These are phyloP conservation scores for Tuber calosporum DNA, from an alignment of 495 filamentous ascomycete genomes.

Conservation along the genomic window DNA sequence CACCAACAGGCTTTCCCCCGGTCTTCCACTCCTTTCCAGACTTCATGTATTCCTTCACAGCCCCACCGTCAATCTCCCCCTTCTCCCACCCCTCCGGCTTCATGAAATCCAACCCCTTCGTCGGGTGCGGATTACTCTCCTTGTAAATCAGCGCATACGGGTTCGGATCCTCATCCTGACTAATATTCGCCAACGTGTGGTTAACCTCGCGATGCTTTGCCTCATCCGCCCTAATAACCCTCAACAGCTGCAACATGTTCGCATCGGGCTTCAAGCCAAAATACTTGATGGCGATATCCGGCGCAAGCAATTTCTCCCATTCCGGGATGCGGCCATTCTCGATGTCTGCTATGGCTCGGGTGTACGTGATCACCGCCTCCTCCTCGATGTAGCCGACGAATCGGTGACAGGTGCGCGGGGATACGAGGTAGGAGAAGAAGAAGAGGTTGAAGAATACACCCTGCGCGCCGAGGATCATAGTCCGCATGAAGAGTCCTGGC, in stretches of 20 bases:
- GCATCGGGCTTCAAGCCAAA: constrained; percentile 87
- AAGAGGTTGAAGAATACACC: constrained; percentile 91
- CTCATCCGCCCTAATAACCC: constrained; percentile 89
- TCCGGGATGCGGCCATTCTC: constrained; percentile 73
- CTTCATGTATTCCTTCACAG: constrained; percentile 47
- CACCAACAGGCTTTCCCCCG: not conserved
- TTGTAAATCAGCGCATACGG: constrained; percentile 59
- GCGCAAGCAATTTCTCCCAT: constrained; percentile 70
- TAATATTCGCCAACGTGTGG: constrained; percentile 80
- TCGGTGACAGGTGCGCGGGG: constrained; percentile 82
- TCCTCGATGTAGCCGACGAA: constrained; percentile 97
- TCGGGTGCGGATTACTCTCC: constrained; percentile 55
- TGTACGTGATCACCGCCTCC: constrained; percentile 94
- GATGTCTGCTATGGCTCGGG: constrained; percentile 73
- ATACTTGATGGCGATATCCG: constrained; percentile 77
- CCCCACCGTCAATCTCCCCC: constrained; percentile 52
- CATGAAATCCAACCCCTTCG: constrained; percentile 61
- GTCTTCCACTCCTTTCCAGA: not conserved
- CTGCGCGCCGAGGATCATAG: constrained; percentile 61
- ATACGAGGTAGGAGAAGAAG: constrained; percentile 82
- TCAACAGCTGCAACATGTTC: constrained; percentile 75
- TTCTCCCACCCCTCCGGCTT: constrained; percentile 74
- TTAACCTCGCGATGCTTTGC: constrained; percentile 97
- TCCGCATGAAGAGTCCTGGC: constrained; percentile 66
- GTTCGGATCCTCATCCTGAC: constrained; percentile 78